Evolutionary conservation across 306 rosid species (phyloP).

Genomic region (Spatholobus suberectus): DNA sequence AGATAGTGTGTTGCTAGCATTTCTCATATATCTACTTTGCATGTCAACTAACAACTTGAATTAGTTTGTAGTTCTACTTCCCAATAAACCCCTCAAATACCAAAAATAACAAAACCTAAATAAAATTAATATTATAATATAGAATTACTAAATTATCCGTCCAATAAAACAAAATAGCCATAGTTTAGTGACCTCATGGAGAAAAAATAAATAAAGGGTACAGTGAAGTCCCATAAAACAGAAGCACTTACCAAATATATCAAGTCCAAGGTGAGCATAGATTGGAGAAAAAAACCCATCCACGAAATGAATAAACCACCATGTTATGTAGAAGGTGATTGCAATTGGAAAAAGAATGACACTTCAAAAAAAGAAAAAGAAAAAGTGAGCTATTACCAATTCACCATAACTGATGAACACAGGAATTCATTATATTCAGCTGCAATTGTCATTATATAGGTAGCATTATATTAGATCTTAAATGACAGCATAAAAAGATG

Average conservation of each 20-base stretch:
- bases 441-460: slow-evolving; percentile 10
- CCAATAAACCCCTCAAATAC: not conserved
- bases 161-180: not conserved
- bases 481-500: slow-evolving; percentile 33
- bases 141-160: not conserved
- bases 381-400: slow-evolving; percentile 33
- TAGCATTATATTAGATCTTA: not conserved
- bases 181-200: no score
- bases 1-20: no score
- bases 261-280: slow-evolving; percentile 87
- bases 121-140: not conserved
- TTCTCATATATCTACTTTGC: slow-evolving; percentile 7
- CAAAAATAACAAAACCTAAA: not conserved
- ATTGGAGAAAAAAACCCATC: slow-evolving; percentile 97
- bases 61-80: not conserved
- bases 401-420: slow-evolving; percentile 34
- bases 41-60: not conserved
- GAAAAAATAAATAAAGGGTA: not conserved
- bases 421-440: slow-evolving; percentile 26
- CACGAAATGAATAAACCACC: slow-evolving; percentile 99
- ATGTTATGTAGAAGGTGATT: slow-evolving; percentile 93
- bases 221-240: slow-evolving; percentile 47
- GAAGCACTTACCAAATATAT: slow-evolving; percentile 82
- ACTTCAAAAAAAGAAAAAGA: slow-evolving; percentile 57
- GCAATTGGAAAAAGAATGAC: slow-evolving; percentile 96